phyloP scores from a whole-genome alignment of 352 stramenopile species.

The Phytophthora pisi region DNA sequence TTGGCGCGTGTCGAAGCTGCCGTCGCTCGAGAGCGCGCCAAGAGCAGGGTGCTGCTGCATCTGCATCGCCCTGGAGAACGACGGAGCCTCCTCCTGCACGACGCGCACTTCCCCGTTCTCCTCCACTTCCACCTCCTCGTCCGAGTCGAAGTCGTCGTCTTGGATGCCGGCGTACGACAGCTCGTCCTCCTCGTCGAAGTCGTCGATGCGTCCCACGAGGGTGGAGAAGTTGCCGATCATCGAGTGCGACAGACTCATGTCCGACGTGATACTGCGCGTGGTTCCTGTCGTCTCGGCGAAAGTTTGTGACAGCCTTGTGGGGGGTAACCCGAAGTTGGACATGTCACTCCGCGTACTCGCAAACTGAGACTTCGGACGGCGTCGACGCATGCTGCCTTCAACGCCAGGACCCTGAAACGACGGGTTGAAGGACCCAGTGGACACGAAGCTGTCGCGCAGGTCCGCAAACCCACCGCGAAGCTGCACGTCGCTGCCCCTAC shows the following conservation, averaged over 20 bases:
- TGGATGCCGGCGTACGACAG: slow-evolving; percentile 44
- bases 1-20: slow-evolving; percentile 40
- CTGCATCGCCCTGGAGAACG: slow-evolving; percentile 19
- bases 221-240: slow-evolving; percentile 82
- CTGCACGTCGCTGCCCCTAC: slow-evolving; percentile 15
- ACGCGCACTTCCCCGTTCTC: slow-evolving; percentile 14
- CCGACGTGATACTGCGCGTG: slow-evolving; percentile 49
- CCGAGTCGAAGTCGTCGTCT: slow-evolving; percentile 40
- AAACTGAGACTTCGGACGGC: slow-evolving; percentile 33
- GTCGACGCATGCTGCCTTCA: slow-evolving; percentile 28
- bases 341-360: slow-evolving; percentile 38
- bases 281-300: slow-evolving; percentile 41
- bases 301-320: slow-evolving; percentile 48
- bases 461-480: slow-evolving; percentile 45
- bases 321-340: slow-evolving; percentile 43
- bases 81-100: slow-evolving; percentile 22
- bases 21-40: slow-evolving; percentile 36
- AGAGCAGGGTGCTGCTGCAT: slow-evolving; percentile 27
- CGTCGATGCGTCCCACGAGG: slow-evolving; percentile 65
- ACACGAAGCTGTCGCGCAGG: slow-evolving; percentile 47
- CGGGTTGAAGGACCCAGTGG: slow-evolving; percentile 21
- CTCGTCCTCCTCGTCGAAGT: slow-evolving; percentile 58
- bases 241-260: slow-evolving; percentile 73
- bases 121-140: slow-evolving; percentile 35
- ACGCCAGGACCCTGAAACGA: slow-evolving; percentile 15